Evolutionary conservation across 306 rosid species (phyloP), one percentile per base, ranked within the genome.

Genomic region (Canavalia ensiformis): DNA sequence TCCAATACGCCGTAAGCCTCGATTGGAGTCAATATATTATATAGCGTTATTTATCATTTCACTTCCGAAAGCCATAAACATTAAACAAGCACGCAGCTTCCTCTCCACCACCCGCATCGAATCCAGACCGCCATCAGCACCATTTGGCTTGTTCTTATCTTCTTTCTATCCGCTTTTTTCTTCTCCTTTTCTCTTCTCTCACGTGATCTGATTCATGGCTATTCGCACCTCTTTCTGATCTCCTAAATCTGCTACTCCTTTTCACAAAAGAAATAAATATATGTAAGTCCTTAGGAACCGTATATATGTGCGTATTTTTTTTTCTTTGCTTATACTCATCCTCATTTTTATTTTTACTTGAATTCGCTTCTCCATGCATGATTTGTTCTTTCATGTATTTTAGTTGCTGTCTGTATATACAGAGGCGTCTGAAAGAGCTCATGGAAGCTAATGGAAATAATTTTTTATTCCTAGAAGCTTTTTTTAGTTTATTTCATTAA

Each of bases 201-300:
- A 6, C 74, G 64, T 35, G 44, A 72, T 82, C 13, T 75, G 9
- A 30, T 0, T 72, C 63, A 51, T 46, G 65, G 10, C 10, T 59
- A 4, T 78, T 82, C 50, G 6, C 13, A 44, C 75, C 82, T 64
- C 60, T 18, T 12, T 2, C 9, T 49, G n/a, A 39, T 9, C 47
- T 68, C 33, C 46, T 60, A 42, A 52, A 64, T 82, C 69, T 73
- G 71, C 70, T 58, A 58, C 12, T 72, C 31, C 74, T 58, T 54
- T 47, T 28, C 60, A 8, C 64, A 34, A 1, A 12, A 28, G 4
- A 8, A 34, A 1, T 7, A 0, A 37, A 13, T 5, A 1, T 6
- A 2, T 37, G 74, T 83, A 67, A 60, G 68, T 55, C 76, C 63
- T 58, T 10, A 30, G 49, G 42, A 13, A 28, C 31, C 54, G 11